Conservation (phyloP, 177 flowering plant species). For the Telopea speciosissima region DNA sequence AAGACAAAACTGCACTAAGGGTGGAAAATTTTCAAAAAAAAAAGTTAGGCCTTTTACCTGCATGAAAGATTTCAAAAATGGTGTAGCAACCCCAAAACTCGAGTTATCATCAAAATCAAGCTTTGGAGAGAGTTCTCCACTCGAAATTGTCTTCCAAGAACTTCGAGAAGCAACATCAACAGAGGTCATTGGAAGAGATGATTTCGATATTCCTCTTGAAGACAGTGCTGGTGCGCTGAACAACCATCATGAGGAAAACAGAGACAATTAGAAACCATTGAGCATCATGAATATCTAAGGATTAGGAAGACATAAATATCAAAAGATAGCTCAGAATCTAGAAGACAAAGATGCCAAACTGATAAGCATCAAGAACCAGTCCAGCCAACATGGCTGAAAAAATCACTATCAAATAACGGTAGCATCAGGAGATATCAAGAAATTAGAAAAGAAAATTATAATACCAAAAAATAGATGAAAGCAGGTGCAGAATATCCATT, state of each 20-base stretch:
- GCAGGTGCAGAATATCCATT: background rate
- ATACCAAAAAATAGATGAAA: background rate
- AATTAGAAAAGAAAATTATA: background rate
- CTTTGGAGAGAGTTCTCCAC: slow-evolving; percentile 60
- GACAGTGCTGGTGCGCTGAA: slow-evolving; percentile 88
- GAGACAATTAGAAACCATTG: slow-evolving; percentile 6
- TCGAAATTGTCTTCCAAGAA: slow-evolving; percentile 61
- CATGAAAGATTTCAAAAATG: slow-evolving; percentile 93
- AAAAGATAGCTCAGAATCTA: background rate
- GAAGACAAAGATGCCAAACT: background rate
- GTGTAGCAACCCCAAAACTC: slow-evolving; percentile 78
- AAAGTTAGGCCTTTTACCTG: slow-evolving; percentile 42
- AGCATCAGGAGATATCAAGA: background rate
- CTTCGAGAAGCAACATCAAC: slow-evolving; percentile 62
- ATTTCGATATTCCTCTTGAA: slow-evolving; percentile 45
- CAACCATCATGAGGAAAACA: slow-evolving; percentile 1
- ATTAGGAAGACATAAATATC: background rate
- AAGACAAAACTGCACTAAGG: background rate
- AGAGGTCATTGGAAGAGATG: slow-evolving; percentile 42
- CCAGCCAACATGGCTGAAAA: background rate
- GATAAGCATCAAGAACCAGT: background rate
- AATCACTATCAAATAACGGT: background rate
- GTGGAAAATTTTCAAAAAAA: background rate
- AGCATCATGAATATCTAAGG: background rate
- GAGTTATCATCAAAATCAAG: slow-evolving; percentile 60